Evolutionary conservation across 2,329 filamentous ascomycete genomes (phyloP).

Genomic region (Fonsecaea pedrosoi): DNA sequence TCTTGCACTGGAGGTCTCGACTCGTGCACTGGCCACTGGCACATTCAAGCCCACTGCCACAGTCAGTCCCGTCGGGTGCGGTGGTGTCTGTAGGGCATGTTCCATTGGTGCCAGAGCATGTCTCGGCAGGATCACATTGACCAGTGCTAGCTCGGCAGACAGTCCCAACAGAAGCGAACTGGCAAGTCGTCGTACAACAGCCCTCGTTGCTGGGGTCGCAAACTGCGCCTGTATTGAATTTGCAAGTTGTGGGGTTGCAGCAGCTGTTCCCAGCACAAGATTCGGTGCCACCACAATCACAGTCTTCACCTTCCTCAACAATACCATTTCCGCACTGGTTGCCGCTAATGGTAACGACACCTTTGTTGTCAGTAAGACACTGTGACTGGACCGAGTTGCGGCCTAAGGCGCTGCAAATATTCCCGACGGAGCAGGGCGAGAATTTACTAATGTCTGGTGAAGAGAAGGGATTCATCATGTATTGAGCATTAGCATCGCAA

Average conservation of each 20-base stretch:
- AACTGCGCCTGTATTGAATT: constrained; percentile 74
- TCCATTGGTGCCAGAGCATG: constrained; percentile 74
- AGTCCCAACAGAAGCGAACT: constrained; percentile 62
- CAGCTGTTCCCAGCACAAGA: constrained; percentile 78
- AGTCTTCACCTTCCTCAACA: constrained; percentile 91
- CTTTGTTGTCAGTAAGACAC: constrained; percentile 85
- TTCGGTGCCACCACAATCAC: constrained; percentile 83
- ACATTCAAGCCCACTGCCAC: constrained; percentile 76
- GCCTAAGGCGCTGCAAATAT: constrained; percentile 86
- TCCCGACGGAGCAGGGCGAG: constrained; percentile 87
- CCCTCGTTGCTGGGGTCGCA: constrained; percentile 68
- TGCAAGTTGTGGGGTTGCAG: constrained; percentile 86
- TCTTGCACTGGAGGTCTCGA: constrained; percentile 85
- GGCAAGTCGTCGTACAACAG: constrained; percentile 52
- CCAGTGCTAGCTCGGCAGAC: constrained; percentile 83
- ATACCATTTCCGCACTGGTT: constrained; percentile 96
- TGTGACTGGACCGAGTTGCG: constrained; percentile 75
- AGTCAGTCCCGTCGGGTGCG: constrained; percentile 72
- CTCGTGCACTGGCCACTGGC: constrained; percentile 95
- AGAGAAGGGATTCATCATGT: constrained; percentile 96
- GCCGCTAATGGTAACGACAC: constrained; percentile 79
- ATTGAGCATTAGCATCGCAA: constrained; percentile 79
- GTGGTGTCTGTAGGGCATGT: constrained; percentile 77
- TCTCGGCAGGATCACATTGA: constrained; percentile 83
- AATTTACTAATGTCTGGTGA: constrained; percentile 75